Conservation (phyloP, 2,329 filamentous ascomycete genomes). For the Sclerotinia spermophila region DNA sequence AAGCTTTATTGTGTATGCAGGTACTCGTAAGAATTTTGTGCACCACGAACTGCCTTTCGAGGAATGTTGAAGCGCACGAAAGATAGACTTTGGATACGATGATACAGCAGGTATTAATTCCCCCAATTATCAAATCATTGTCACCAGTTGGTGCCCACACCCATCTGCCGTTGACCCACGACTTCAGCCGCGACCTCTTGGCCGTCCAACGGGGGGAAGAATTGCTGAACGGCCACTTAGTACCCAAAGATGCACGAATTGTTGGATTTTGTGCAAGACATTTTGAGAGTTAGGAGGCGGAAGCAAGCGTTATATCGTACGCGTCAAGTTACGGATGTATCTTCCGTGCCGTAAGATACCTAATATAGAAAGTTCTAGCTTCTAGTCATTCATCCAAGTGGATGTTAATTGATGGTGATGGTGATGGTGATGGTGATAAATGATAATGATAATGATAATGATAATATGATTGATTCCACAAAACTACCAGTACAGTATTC, state of each 20-base stretch:
- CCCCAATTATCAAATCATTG: background rate
- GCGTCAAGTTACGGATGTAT: background rate
- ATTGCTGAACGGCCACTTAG: conserved; percentile 13
- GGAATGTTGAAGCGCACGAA: background rate
- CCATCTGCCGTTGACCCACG: conserved; percentile 3
- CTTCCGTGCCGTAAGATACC: conserved; percentile 4
- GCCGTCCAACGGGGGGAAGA: background rate
- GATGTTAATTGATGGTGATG: background rate
- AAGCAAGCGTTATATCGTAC: conserved; percentile 11
- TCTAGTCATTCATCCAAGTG: background rate
- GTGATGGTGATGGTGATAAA: background rate
- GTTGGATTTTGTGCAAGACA: conserved; percentile 15
- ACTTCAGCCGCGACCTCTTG: conserved; percentile 13
- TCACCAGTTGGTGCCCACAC: background rate
- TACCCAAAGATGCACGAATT: conserved; percentile 5
- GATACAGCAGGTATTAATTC: background rate
- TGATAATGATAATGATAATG: background rate
- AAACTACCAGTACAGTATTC: background rate
- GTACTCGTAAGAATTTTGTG: conserved; percentile 6
- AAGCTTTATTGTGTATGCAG: conserved; percentile 10
- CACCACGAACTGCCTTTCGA: background rate
- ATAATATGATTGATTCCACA: background rate
- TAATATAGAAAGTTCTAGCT: background rate
- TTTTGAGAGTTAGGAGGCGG: background rate
- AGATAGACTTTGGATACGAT: background rate